Conservation (phyloP, 192 early-diverging fungal species). For the Backusella mclennaniae region DNA sequence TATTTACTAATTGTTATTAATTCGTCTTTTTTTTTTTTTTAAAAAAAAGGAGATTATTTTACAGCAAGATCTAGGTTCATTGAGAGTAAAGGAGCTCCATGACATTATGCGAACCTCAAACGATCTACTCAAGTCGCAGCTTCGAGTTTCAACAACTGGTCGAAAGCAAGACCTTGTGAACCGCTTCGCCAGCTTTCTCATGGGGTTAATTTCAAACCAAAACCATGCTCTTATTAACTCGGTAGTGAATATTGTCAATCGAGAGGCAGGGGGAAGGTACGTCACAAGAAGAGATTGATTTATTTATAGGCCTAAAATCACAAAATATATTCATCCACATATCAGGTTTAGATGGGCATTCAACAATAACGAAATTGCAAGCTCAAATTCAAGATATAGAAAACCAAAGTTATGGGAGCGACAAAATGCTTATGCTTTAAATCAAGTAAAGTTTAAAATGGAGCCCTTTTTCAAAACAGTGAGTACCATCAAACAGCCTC, state of each 20-base stretch:
- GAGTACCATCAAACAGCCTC: neutral
- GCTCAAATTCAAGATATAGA: neutral
- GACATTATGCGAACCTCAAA: neutral
- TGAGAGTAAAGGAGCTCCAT: neutral
- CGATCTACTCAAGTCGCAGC: neutral
- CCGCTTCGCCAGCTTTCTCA: neutral
- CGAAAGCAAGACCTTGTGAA: neutral
- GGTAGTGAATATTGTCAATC: neutral
- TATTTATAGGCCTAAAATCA: neutral
- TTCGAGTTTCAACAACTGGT: neutral
- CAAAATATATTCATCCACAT: neutral
- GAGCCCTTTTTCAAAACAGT: neutral
- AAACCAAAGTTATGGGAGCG: neutral
- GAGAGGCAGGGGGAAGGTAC: neutral
- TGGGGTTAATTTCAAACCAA: neutral
- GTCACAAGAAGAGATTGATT: neutral
- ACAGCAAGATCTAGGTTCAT: neutral
- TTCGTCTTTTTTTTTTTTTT: neutral
- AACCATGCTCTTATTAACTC: neutral
- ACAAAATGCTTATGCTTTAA: constrained; percentile 51
- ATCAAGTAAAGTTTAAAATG: constrained; percentile 57
- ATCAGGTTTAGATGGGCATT: neutral
- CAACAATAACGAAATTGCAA: neutral
- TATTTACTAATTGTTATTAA: neutral
- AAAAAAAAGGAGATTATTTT: neutral